phyloP scores from a whole-genome alignment of 148 eudicot species.

The Talinum fruticosum region DNA sequence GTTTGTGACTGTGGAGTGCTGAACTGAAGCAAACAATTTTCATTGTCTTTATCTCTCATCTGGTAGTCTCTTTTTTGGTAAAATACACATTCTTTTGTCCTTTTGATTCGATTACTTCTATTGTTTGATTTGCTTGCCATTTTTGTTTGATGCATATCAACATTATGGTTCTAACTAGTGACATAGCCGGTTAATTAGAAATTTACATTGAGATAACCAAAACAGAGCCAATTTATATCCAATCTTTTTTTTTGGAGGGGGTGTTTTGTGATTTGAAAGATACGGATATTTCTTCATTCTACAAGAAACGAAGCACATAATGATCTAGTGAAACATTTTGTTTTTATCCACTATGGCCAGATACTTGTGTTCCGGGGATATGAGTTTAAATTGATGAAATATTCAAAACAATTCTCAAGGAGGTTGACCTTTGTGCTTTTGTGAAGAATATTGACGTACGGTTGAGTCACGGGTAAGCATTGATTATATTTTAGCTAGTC shows the following conservation, averaged over 20 bases:
- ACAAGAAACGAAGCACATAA: neutral
- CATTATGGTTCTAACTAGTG: neutral
- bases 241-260: neutral
- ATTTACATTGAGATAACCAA: neutral
- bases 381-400: conserved; percentile 69
- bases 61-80: no score
- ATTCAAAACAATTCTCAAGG: conserved; percentile 74
- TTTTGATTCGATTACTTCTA: no score
- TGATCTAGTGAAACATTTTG: neutral
- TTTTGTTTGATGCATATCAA: neutral
- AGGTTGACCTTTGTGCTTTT: conserved; percentile 56
- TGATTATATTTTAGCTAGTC: neutral
- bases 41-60: no score
- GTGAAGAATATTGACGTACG: conserved; percentile 73
- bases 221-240: neutral
- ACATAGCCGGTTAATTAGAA: neutral
- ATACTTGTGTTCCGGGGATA: neutral
- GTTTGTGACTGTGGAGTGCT: no score
- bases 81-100: no score
- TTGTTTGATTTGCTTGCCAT: no score
- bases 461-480: conserved; percentile 75
- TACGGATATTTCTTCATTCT: neutral
- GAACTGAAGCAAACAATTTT: no score
- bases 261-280: neutral
- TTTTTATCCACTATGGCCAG: neutral